Percentiles rank a stretch among this genome's conserved stretches.
Evolutionary conservation across 495 filamentous ascomycete species (phyloP).

Genomic region (Podospora conica): DNA sequence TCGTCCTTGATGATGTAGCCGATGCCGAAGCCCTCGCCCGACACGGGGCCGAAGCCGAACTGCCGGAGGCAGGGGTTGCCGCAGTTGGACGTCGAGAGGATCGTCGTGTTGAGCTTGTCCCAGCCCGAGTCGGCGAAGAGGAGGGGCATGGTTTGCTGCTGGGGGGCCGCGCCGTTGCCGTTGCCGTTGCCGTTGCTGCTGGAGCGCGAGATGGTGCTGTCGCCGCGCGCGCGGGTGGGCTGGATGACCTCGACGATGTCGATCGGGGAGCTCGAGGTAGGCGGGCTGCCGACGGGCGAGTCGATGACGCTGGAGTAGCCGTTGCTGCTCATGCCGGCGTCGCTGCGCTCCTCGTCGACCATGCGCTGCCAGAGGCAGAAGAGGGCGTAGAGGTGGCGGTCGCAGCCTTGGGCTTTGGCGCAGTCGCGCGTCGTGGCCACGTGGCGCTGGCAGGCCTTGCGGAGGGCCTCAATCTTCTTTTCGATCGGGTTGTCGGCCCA

Average conservation of each 20-base stretch:
- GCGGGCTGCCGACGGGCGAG: constrained; percentile 46
- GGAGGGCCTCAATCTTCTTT: constrained; percentile 76
- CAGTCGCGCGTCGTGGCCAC: constrained; percentile 75
- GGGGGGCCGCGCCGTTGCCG: constrained; percentile 33
- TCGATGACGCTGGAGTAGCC: constrained; percentile 56
- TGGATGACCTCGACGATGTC: constrained; percentile 15
- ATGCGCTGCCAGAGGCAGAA: constrained; percentile 93
- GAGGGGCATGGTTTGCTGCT: constrained; percentile 45
- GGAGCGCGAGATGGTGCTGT: constrained; percentile 33
- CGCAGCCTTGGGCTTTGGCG: constrained; percentile 86
- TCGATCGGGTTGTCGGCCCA: constrained; percentile 84
- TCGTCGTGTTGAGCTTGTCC: constrained; percentile 92
- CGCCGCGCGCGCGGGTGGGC: constrained; percentile 29
- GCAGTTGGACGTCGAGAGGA: constrained; percentile 96
- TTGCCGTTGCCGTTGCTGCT: constrained; percentile 26
- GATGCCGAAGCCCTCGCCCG: constrained; percentile 92
- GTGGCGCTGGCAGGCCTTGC: constrained; percentile 77
- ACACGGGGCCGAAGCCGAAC: constrained; percentile 94
- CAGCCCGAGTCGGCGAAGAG: constrained; percentile 86
- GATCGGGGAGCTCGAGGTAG: constrained; percentile 27
- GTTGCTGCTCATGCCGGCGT: constrained; percentile 44
- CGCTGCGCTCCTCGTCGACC: constrained; percentile 64
- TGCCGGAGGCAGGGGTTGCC: constrained; percentile 95
- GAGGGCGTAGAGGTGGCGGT: constrained; percentile 88
- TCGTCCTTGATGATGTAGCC: constrained; percentile 99